Percentiles rank a stretch among this genome's conserved stretches.
These are phyloP conservation scores for Leptodontidium sp. DNA, from an alignment of 2,329 filamentous ascomycete genomes.

Conservation along the genomic window DNA sequence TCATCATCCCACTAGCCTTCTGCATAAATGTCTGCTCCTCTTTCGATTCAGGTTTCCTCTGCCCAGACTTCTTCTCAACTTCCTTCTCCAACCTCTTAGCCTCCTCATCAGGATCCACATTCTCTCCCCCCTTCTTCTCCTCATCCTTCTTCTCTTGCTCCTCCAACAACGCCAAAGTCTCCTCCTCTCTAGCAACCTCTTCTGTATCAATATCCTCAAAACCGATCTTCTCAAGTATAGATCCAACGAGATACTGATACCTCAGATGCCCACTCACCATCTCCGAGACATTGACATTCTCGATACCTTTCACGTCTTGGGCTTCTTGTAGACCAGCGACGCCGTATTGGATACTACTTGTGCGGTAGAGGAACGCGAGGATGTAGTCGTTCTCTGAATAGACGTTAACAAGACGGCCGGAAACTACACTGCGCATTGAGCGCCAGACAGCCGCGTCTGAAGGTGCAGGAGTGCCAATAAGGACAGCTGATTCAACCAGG, in stretches of 20 bases:
- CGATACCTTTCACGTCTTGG: constrained; percentile 70
- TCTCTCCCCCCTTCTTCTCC: constrained; percentile 40
- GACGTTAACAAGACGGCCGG: constrained; percentile 85
- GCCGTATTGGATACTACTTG: constrained; percentile 82
- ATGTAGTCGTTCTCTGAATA: constrained; percentile 89
- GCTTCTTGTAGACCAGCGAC: constrained; percentile 85
- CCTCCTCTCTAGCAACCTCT: constrained; percentile 56
- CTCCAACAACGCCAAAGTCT: constrained; percentile 52
- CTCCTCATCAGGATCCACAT: constrained; percentile 44
- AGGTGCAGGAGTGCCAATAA: constrained; percentile 84
- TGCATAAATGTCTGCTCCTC: constrained; percentile 41
- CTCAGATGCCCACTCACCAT: constrained; percentile 73
- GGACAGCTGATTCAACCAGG: constrained; percentile 80
- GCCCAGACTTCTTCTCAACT: constrained; percentile 38
- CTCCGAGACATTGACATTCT: constrained; percentile 66
- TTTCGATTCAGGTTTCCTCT: constrained; percentile 39
- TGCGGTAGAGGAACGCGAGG: constrained; percentile 85
- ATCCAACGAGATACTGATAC: constrained; percentile 73
- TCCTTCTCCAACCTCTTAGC: constrained; percentile 46
- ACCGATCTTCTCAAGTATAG: constrained; percentile 70
- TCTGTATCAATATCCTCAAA: constrained; percentile 63
- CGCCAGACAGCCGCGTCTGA: constrained; percentile 78
- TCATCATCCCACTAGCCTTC: constrained; percentile 38
- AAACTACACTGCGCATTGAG: constrained; percentile 77
- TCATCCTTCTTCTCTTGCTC: constrained; percentile 52